Conservation (phyloP, 192 early-diverging fungal genomes). For the Umbelopsis ramanniana region DNA sequence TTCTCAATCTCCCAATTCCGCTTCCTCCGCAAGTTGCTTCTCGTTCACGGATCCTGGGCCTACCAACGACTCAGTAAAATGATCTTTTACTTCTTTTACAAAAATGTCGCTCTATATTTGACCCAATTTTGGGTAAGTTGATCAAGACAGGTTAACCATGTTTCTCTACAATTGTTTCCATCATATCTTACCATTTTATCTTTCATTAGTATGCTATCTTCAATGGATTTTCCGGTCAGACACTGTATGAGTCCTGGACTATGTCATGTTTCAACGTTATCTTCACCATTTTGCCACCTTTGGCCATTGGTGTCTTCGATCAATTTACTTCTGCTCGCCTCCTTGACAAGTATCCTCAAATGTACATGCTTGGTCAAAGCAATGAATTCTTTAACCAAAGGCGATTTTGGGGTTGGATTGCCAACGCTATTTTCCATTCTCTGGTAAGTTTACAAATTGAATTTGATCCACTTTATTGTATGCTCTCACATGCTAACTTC, state of each 20-base stretch:
- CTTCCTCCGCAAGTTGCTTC: slow-evolving; percentile 90
- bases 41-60: slow-evolving; percentile 98
- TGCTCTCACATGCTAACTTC: neutral
- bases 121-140: slow-evolving; percentile 92
- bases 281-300: slow-evolving; percentile 93
- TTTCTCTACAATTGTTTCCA: no score
- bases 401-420: slow-evolving; percentile 91
- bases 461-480: no score
- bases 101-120: slow-evolving; percentile 97
- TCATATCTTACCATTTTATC: neutral
- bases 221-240: slow-evolving; percentile 96
- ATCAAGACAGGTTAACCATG: neutral
- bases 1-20: slow-evolving; percentile 99
- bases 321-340: slow-evolving; percentile 91
- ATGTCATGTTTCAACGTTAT: slow-evolving; percentile 93
- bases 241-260: slow-evolving; percentile 98
- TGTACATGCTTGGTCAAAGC: slow-evolving; percentile 85
- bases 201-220: slow-evolving; percentile 70
- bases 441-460: slow-evolving; percentile 51
- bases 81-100: slow-evolving; percentile 98
- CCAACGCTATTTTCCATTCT: slow-evolving; percentile 94
- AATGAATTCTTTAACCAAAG: slow-evolving; percentile 84
- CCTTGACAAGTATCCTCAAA: slow-evolving; percentile 96
- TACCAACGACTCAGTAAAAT: slow-evolving; percentile 95
- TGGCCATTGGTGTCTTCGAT: slow-evolving; percentile 98